These are phyloP conservation scores for Cladobotryum mycophilum DNA, from an alignment of 2,329 filamentous ascomycete genomes.

Conservation along the genomic window DNA sequence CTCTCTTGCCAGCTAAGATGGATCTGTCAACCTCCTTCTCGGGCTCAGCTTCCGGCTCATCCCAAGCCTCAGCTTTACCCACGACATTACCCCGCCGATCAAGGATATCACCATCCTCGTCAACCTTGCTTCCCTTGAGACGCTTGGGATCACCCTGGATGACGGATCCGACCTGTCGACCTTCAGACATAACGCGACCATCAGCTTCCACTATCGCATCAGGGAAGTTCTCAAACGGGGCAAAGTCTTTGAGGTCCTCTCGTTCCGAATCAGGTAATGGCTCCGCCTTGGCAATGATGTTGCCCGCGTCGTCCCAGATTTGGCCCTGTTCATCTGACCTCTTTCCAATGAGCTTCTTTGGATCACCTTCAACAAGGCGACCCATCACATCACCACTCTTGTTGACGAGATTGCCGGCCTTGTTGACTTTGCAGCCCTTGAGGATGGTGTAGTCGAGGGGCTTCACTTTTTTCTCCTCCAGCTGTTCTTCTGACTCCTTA, in stretches of 20 bases:
- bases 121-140: constrained; percentile 59
- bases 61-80: constrained; percentile 63
- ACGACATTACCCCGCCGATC: constrained; percentile 62
- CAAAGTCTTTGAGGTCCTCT: constrained; percentile 39
- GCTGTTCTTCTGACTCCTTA: constrained; percentile 9
- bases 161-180: constrained; percentile 53
- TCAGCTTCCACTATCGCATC: constrained; percentile 47
- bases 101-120: constrained; percentile 62
- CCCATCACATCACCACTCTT: constrained; percentile 50
- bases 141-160: constrained; percentile 58
- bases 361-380: constrained; percentile 56
- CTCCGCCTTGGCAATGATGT: constrained; percentile 61
- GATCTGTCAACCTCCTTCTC: constrained; percentile 55
- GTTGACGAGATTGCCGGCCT: constrained; percentile 51
- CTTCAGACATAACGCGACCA: constrained; percentile 46
- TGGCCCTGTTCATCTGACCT: constrained; percentile 60
- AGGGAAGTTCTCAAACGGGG: constrained; percentile 54
- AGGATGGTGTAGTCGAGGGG: constrained; percentile 43
- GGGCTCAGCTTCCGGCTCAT: constrained; percentile 41
- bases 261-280: constrained; percentile 48
- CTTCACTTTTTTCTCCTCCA: constrained; percentile 18
- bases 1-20: constrained; percentile 59
- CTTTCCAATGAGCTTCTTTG: constrained; percentile 57
- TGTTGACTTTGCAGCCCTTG: constrained; percentile 52
- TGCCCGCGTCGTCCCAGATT: constrained; percentile 65